Percentiles rank a stretch among this genome's conserved stretches.
Conservation (phyloP, 129 eudicot genomes). For the Solidago caesia region DNA sequence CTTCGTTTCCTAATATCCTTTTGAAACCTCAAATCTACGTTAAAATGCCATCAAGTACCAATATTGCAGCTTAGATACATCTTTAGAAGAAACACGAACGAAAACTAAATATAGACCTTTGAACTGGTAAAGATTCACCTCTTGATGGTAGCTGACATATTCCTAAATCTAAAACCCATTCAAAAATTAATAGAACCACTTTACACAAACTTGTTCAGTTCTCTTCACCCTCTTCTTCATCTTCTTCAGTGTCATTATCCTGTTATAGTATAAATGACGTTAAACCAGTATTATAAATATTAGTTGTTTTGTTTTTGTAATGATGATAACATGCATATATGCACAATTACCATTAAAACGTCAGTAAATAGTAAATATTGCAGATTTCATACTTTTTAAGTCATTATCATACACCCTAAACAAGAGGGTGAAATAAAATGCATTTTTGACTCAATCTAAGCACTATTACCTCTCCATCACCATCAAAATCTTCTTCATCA, state of each 20-base stretch:
- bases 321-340: not conserved
- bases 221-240: not conserved
- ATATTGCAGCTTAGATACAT: not conserved
- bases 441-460: not conserved
- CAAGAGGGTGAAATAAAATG: not conserved
- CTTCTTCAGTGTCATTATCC: not conserved
- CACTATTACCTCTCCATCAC: conserved; percentile 47
- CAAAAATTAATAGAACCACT: not conserved
- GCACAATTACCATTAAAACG: not conserved
- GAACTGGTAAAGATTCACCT: not conserved
- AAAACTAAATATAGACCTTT: not conserved
- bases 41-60: conserved; percentile 9
- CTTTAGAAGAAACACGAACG: not conserved
- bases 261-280: not conserved
- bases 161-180: not conserved
- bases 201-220: not conserved
- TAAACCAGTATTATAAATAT: not conserved
- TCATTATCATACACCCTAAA: not conserved
- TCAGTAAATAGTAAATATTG: not conserved
- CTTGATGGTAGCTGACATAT: not conserved
- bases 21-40: not conserved
- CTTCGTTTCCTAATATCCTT: not conserved
- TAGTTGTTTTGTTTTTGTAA: not conserved
- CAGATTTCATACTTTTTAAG: not conserved
- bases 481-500: conserved; percentile 63